Percentiles rank a stretch among this genome's conserved stretches.
Conservation (phyloP, 768 basidiomycete species). For the Naganishia antarctica region DNA sequence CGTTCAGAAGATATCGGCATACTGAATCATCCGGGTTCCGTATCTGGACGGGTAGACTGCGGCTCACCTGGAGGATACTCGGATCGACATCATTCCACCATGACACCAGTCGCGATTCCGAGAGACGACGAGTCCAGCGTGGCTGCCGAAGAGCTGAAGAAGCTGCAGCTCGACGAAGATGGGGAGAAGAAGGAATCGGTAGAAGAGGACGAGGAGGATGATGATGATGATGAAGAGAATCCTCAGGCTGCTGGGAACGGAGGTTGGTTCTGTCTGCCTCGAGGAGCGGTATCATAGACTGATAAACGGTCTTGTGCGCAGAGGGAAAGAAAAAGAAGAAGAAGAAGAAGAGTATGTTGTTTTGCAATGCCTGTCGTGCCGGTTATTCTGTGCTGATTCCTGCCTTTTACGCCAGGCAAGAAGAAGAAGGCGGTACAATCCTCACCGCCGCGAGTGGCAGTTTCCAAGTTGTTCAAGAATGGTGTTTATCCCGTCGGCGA, state of each 20-base stretch:
- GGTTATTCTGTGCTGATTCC: neutral
- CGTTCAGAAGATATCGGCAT: neutral
- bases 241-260: constrained; percentile 33
- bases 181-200: constrained; percentile 8
- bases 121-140: neutral
- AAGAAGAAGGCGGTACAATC: constrained; percentile 65
- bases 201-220: constrained; percentile 39
- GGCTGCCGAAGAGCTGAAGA: constrained; percentile 20
- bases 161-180: constrained; percentile 26
- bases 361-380: neutral
- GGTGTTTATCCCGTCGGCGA: constrained; percentile 90
- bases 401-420: constrained; percentile 50
- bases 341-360: constrained; percentile 66
- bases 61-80: too few species aligned
- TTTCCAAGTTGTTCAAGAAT: constrained; percentile 80
- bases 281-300: neutral
- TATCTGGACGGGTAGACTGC: too few species aligned
- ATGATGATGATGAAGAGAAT: constrained; percentile 45
- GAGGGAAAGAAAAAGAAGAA: constrained; percentile 83
- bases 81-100: too few species aligned
- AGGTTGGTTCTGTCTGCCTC: neutral
- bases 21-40: too few species aligned
- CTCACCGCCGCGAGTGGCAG: constrained; percentile 84
- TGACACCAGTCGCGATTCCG: neutral
- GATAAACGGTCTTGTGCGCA: neutral